These are phyloP conservation scores for Eremothecium cymbalariae DNA, from an alignment of 1,139 yeast genomes.

Conservation along the genomic window DNA sequence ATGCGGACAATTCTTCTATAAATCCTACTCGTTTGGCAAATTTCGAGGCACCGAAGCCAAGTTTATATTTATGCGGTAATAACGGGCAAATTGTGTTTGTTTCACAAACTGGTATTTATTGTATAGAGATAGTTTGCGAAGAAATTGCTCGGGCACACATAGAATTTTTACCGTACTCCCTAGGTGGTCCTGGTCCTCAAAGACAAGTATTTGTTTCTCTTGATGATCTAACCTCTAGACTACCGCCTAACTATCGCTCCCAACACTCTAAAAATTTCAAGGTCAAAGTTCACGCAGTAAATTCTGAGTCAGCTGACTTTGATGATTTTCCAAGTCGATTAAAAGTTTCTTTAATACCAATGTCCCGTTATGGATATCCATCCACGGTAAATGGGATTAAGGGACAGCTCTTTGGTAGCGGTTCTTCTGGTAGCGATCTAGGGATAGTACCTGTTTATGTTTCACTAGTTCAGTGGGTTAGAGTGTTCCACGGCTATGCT, in stretches of 20 bases:
- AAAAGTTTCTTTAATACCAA: slow-evolving; percentile 15
- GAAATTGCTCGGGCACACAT: slow-evolving; percentile 53
- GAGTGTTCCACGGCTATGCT: slow-evolving; percentile 65
- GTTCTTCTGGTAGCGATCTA: slow-evolving; percentile 23
- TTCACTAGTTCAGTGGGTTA: slow-evolving; percentile 38
- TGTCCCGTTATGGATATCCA: slow-evolving; percentile 26
- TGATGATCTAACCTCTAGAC: slow-evolving; percentile 37
- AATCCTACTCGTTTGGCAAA: slow-evolving; percentile 26
- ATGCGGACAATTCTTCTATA: slow-evolving; percentile 30
- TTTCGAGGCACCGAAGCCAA: slow-evolving; percentile 31
- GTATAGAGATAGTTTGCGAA: slow-evolving; percentile 52
- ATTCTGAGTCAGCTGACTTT: slow-evolving; percentile 34
- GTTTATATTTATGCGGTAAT: slow-evolving; percentile 39
- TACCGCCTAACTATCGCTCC: slow-evolving; percentile 35
- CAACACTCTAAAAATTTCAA: slow-evolving; percentile 38
- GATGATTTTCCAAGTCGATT: slow-evolving; percentile 25
- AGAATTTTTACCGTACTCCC: slow-evolving; percentile 50
- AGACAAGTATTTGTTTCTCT: slow-evolving; percentile 44
- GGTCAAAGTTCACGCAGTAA: slow-evolving; percentile 43
- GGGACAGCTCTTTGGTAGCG: slow-evolving; percentile 39
- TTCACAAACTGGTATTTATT: slow-evolving; percentile 59
- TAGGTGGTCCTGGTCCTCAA: slow-evolving; percentile 56
- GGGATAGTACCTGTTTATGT: slow-evolving; percentile 26
- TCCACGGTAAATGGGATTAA: slow-evolving; percentile 36
- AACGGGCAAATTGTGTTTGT: slow-evolving; percentile 40